phyloP scores from a whole-genome alignment of 129 eudicot genomes.

The Oenanthe sinensis region DNA sequence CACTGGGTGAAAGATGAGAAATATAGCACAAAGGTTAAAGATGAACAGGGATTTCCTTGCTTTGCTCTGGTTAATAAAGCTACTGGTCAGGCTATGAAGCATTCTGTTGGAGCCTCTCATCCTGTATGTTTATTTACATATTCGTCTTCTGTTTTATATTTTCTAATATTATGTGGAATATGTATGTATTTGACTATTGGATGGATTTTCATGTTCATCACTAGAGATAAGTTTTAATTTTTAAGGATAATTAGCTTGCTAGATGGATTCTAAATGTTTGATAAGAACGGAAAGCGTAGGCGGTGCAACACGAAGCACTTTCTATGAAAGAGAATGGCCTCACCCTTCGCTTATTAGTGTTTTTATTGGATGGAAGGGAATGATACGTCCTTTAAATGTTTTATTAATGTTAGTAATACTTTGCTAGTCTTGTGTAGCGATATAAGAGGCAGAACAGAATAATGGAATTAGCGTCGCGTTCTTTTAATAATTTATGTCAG shows the following conservation, averaged over 20 bases:
- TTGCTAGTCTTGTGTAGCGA: background rate
- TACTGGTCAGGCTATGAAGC: constrained; percentile 78
- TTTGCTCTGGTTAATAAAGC: constrained; percentile 79
- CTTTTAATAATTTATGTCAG: background rate
- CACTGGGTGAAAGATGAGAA: constrained; percentile 84
- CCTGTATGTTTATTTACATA: constrained; percentile 39
- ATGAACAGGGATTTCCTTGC: constrained; percentile 69
- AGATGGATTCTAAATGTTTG: background rate
- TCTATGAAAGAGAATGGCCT: no score
- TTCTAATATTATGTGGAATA: background rate
- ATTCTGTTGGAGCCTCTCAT: constrained; percentile 56
- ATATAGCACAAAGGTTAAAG: constrained; percentile 72
- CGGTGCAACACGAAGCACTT: no score
- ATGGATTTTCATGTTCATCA: background rate
- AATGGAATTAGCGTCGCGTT: background rate
- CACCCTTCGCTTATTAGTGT: no score
- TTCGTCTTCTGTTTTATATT: background rate
- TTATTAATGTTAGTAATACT: background rate
- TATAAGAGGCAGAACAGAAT: background rate
- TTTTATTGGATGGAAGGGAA: background rate
- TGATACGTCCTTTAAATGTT: background rate
- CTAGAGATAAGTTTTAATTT: background rate
- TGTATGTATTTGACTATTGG: background rate
- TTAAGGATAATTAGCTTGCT: background rate
- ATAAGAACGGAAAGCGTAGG: background rate